A percentile compares a stretch with the other conserved stretches of the same genome.
Evolutionary conservation across 164 flowering plant species (phyloP).

Genomic region (Warburgia ugandensis): DNA sequence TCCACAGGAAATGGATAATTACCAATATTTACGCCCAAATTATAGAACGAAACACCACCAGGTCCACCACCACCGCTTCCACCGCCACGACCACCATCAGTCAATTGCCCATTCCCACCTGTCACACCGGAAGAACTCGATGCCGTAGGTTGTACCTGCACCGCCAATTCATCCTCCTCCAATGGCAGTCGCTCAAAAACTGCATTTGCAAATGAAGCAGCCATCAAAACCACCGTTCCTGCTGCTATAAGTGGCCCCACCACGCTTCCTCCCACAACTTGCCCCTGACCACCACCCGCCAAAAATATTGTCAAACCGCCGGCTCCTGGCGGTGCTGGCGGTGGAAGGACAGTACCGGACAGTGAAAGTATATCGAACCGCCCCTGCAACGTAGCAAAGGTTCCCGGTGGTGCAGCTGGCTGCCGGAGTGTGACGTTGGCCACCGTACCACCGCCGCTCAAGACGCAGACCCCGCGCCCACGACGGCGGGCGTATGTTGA

Average conservation of each 20-base stretch:
- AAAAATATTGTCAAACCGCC: slow-evolving; percentile 24
- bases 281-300: slow-evolving; percentile 30
- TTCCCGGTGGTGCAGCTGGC: slow-evolving; percentile 21
- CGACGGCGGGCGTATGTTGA: slow-evolving; percentile 21
- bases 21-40: slow-evolving; percentile 23
- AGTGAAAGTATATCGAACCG: slow-evolving; percentile 27
- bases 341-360: slow-evolving; percentile 27
- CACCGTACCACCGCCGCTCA: slow-evolving; percentile 25
- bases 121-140: slow-evolving; percentile 42
- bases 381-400: slow-evolving; percentile 19
- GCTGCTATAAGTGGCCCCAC: slow-evolving; percentile 23
- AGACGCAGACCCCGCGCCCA: slow-evolving; percentile 24
- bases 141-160: slow-evolving; percentile 15
- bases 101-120: slow-evolving; percentile 22
- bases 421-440: slow-evolving; percentile 21
- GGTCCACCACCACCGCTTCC: slow-evolving; percentile 15
- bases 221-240: slow-evolving; percentile 28
- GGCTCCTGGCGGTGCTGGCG: slow-evolving; percentile 29
- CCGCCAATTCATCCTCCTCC: slow-evolving; percentile 18
- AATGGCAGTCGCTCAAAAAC: slow-evolving; percentile 29
- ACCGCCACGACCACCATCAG: slow-evolving; percentile 18
- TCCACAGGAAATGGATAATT: slow-evolving; percentile 33
- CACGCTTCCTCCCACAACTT: slow-evolving; percentile 27
- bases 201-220: slow-evolving; percentile 25
- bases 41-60: slow-evolving; percentile 23